phyloP scores from a whole-genome alignment of 108 stramenopile species.

The Cylindrotheca closterium region DNA sequence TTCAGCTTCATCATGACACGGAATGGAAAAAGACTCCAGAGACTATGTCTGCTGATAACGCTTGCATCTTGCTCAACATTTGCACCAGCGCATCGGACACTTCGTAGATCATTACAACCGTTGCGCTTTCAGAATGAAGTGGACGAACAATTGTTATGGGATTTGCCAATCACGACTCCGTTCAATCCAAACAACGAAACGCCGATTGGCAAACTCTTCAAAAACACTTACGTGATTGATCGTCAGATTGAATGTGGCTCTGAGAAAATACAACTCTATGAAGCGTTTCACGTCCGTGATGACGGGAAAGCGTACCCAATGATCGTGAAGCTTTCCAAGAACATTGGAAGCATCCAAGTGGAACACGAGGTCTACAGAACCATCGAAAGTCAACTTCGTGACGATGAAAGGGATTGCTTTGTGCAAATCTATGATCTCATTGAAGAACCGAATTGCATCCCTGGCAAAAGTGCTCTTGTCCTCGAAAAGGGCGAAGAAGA shows the following conservation, averaged over 20 bases:
- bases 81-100: too few species aligned
- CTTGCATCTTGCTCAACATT: too few species aligned
- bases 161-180: not conserved
- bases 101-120: too few species aligned
- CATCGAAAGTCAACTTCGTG: not conserved
- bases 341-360: not conserved
- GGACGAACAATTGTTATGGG: too few species aligned
- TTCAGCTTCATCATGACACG: too few species aligned
- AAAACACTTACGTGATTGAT: slow-evolving; percentile 1
- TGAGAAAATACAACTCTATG: slow-evolving; percentile 1
- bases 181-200: not conserved
- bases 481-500: slow-evolving; percentile 11
- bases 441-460: not conserved
- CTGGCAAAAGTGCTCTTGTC: not conserved
- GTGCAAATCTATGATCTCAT: slow-evolving; percentile 3
- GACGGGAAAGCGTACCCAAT: not conserved
- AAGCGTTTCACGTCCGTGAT: not conserved
- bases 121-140: too few species aligned
- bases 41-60: too few species aligned
- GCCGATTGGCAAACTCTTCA: slow-evolving; percentile 1
- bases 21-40: too few species aligned
- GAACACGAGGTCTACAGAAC: slow-evolving; percentile 2
- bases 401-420: slow-evolving; percentile 3
- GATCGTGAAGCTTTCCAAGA: slow-evolving; percentile 4
- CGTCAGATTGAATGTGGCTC: slow-evolving; percentile 1